These are phyloP conservation scores for Daphne laureola DNA, from an alignment of 441 rosid species.

Conservation along the genomic window DNA sequence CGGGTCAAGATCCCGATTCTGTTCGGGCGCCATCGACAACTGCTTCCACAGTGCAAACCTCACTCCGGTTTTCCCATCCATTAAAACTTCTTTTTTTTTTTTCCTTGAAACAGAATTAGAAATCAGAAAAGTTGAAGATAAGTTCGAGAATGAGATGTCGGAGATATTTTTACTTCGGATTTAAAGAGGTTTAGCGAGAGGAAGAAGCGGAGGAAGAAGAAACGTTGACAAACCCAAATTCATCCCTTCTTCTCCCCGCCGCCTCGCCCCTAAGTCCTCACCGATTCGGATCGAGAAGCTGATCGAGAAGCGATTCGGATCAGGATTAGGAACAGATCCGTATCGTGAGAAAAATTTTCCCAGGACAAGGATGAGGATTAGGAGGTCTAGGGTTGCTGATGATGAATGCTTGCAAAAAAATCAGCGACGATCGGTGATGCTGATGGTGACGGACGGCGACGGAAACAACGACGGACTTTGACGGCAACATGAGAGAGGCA, in stretches of 20 bases:
- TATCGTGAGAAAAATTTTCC: too few species aligned
- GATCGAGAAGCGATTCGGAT: too few species aligned
- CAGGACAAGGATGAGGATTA: slow-evolving; percentile 70
- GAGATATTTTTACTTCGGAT: not conserved
- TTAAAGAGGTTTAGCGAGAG: too few species aligned
- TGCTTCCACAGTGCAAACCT: slow-evolving; percentile 50
- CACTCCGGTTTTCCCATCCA: slow-evolving; percentile 41
- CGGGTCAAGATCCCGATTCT: slow-evolving; percentile 20
- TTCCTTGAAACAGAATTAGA: not conserved
- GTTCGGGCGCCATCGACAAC: slow-evolving; percentile 70
- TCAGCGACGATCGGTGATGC: slow-evolving; percentile 17
- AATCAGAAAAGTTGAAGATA: too few species aligned
- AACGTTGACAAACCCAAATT: not conserved
- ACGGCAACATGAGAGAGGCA: slow-evolving; percentile 6
- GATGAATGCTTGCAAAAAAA: slow-evolving; percentile 71
- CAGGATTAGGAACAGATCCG: too few species aligned
- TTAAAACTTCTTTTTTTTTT: not conserved
- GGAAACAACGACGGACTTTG: slow-evolving; percentile 15
- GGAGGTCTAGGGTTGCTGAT: slow-evolving; percentile 76
- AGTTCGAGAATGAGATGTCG: too few species aligned
- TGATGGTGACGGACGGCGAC: too few species aligned
- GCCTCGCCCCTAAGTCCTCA: too few species aligned
- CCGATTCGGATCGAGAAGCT: too few species aligned
- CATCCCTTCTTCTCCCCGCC: too few species aligned
- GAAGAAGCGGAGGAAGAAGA: not conserved